Base-by-base conservation (phyloP, 2,329 filamentous ascomycete species). In the Verticillium nubilum region DNA sequence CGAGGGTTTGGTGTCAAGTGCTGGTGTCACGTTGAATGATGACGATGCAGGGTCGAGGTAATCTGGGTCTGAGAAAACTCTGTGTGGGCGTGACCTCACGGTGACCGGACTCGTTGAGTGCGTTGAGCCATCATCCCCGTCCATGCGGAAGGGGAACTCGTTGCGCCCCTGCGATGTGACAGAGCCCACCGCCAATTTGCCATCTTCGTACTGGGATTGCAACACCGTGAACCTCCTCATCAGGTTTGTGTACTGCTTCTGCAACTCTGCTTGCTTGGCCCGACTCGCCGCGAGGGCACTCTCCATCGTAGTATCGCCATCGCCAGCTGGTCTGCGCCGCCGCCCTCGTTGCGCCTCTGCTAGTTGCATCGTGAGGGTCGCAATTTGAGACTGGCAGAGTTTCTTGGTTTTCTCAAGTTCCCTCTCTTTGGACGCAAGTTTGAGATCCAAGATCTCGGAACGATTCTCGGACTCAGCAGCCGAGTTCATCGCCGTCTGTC, bases 401-500 rank as follows among this genome's bases (percentile, higher is more conserved):
- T 69, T 71, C 61, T 70, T 76, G 28, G 72, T 74, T 56, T 74
- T 73, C 57, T 75, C 70, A 2, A 82, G 67, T 54, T 85, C 81
- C n/a, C 67, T 65, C 52, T 83, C 78, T 23, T 74, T 74, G 5
- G 78, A 80, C 50, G 70, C 73, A 62, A 92, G 73, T 63, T 86
- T 81, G 75, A 86, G 76, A 54, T 80, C 78, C 25, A 89, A 75
- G 58, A 81, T 76, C 63, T 87, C 81, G 6, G 86, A 79, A 56
- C 84, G 81, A 59, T 79, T 83, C 37, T 86, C 79, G 13, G 87
- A 79, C 29, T 83, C 77, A 17, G 84, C 81, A 1, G 85, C 83
- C 28, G 83, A 80, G n/a, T 82, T 79, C 54, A 84, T 78, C 1
- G 84, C 80, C 23, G 74, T 73, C 58, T 86, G 79, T 47, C 85